Evolutionary conservation across 176 grass and related monocot species (phyloP).

Genomic region (Juncus inflexus): DNA sequence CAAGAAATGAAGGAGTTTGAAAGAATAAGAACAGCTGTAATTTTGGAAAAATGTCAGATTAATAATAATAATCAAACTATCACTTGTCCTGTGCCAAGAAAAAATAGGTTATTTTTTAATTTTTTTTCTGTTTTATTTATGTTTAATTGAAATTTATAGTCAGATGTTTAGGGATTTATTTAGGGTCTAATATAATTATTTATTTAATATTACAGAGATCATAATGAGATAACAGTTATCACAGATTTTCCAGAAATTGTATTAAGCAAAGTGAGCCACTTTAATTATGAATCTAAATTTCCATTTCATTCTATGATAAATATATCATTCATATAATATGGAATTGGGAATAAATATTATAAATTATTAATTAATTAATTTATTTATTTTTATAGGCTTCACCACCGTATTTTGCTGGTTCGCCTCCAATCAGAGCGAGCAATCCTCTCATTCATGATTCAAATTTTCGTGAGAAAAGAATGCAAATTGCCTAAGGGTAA

Average conservation of each 20-base stretch:
- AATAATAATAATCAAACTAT: slow-evolving; percentile 17
- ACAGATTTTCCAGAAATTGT: slow-evolving; percentile 56
- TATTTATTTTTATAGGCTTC: slow-evolving; percentile 38
- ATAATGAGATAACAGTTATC: slow-evolving; percentile 31
- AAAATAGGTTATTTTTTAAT: slow-evolving; percentile 30
- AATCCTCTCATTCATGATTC: slow-evolving; percentile 55
- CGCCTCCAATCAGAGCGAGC: slow-evolving; percentile 46
- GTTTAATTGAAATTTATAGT: neutral
- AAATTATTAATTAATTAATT: slow-evolving; percentile 4
- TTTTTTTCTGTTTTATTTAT: neutral
- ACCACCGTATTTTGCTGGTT: slow-evolving; percentile 55
- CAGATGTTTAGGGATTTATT: neutral
- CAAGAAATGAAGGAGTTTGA: slow-evolving; percentile 38
- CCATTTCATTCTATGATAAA: neutral
- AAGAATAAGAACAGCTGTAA: slow-evolving; percentile 26
- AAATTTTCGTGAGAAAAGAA: slow-evolving; percentile 37
- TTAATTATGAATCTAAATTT: too few species aligned
- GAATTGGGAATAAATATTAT: slow-evolving; percentile 6
- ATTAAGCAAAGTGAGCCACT: slow-evolving; percentile 42
- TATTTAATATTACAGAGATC: slow-evolving; percentile 14
- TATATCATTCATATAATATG: slow-evolving; percentile 9
- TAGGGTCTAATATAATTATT: neutral
- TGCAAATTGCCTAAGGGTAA: slow-evolving; percentile 28
- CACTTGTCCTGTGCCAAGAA: slow-evolving; percentile 51
- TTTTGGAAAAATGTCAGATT: slow-evolving; percentile 41